phyloP scores from a whole-genome alignment of 1,284 basidiomycete species.

The Erythrobasidium hasegawianum region DNA sequence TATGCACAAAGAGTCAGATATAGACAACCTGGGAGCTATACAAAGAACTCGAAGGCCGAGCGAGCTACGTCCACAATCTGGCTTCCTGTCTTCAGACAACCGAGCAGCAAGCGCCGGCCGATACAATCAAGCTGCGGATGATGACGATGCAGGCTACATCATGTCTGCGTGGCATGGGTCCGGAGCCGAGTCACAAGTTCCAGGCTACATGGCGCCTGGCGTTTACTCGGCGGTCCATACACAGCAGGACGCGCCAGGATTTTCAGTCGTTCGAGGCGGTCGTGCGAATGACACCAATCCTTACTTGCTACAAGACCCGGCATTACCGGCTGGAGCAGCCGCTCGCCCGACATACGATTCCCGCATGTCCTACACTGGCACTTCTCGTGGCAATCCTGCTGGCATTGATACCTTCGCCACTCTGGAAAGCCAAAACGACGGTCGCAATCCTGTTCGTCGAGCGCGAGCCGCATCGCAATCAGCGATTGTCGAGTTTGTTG shows the following conservation, averaged over 20 bases:
- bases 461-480: conserved; percentile 28
- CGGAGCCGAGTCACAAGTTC: conserved; percentile 19
- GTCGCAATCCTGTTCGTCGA: neutral
- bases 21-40: too few relatives aligned
- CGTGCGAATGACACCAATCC: conserved; percentile 27
- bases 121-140: conserved; percentile 67
- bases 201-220: conserved; percentile 30
- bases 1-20: conserved; percentile 7
- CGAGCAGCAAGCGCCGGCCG: conserved; percentile 72
- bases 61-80: conserved; percentile 24
- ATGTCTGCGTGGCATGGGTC: conserved; percentile 65
- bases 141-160: conserved; percentile 71
- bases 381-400: neutral
- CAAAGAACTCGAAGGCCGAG: neutral
- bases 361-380: neutral
- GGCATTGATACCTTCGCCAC: neutral
- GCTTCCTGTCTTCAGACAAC: conserved; percentile 52
- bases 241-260: conserved; percentile 1
- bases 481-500: conserved; percentile 20
- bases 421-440: neutral
- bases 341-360: neutral
- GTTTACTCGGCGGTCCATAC: conserved; percentile 10
- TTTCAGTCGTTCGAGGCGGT: conserved; percentile 31
- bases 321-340: conserved; percentile 14
- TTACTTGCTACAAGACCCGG: conserved; percentile 10